These are phyloP conservation scores for Aspergillus arachidicola DNA, from an alignment of 2,329 filamentous ascomycete genomes.

Conservation along the genomic window DNA sequence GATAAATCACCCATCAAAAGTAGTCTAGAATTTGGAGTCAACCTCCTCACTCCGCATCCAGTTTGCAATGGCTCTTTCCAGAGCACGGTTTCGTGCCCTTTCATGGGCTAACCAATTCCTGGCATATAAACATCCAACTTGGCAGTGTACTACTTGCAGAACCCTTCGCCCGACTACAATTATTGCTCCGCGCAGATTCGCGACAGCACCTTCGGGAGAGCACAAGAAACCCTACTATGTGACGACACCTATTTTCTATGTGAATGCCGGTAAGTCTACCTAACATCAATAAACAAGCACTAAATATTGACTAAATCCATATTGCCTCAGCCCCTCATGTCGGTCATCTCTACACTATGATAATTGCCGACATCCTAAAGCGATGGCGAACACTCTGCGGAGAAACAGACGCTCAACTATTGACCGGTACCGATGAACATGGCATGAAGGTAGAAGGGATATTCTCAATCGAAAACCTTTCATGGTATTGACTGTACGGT, in stretches of 20 bases:
- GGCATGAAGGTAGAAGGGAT: conserved; percentile 74
- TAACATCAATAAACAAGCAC: neutral
- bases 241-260: conserved; percentile 97
- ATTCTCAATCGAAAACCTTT: neutral
- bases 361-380: conserved; percentile 88
- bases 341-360: conserved; percentile 91
- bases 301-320: neutral
- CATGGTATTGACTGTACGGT: conserved; percentile 19
- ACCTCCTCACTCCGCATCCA: conserved; percentile 5
- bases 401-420: conserved; percentile 66
- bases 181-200: conserved; percentile 30
- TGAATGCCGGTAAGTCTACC: conserved; percentile 73
- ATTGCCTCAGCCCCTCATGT: conserved; percentile 76
- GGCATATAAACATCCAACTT: conserved; percentile 24
- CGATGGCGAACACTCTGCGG: conserved; percentile 83
- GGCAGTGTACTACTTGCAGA: conserved; percentile 35
- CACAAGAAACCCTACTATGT: conserved; percentile 83
- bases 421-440: conserved; percentile 95
- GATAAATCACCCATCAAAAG: conserved; percentile 28
- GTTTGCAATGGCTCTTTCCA: conserved; percentile 31
- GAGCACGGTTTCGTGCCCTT: conserved; percentile 32
- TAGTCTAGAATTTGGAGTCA: conserved; percentile 9
- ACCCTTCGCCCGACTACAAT: conserved; percentile 21
- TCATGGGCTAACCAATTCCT: conserved; percentile 33
- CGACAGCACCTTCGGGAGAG: conserved; percentile 28